These are phyloP conservation scores for Phylloporus arenicola DNA, from an alignment of 768 basidiomycete genomes.

Conservation along the genomic window DNA sequence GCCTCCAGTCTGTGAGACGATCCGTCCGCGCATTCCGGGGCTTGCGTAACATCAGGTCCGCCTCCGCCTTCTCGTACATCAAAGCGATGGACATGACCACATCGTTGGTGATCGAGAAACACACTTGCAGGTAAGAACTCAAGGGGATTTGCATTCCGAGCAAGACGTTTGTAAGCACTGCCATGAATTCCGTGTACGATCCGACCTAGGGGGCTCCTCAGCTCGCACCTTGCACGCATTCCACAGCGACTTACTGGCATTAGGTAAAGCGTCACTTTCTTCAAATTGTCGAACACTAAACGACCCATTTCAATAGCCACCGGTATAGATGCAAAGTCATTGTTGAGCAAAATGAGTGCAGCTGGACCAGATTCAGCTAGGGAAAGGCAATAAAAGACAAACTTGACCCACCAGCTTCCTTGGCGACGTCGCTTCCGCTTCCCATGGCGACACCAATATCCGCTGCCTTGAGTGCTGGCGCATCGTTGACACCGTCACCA, in stretches of 20 bases:
- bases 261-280: constrained; percentile 45
- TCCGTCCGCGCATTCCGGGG: constrained; percentile 48
- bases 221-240: background rate
- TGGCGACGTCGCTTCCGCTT: constrained; percentile 45
- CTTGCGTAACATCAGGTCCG: constrained; percentile 43
- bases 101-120: constrained; percentile 52
- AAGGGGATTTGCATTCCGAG: constrained; percentile 56
- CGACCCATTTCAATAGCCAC: constrained; percentile 57
- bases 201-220: constrained; percentile 34
- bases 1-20: constrained; percentile 44
- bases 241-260: constrained; percentile 33
- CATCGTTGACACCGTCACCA: constrained; percentile 56
- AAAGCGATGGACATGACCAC: constrained; percentile 47
- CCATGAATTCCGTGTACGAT: constrained; percentile 55
- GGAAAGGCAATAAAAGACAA: background rate
- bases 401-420: constrained; percentile 44
- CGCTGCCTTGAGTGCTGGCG: constrained; percentile 45
- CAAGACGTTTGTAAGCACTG: constrained; percentile 50
- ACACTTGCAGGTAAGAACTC: constrained; percentile 49
- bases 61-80: constrained; percentile 49
- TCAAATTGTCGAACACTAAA: constrained; percentile 53
- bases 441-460: constrained; percentile 55
- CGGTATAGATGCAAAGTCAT: constrained; percentile 55
- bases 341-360: constrained; percentile 49
- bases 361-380: constrained; percentile 19